A percentile compares a stretch with the other conserved stretches of the same genome.
These are phyloP conservation scores for Pseudocercospora ulei DNA, from an alignment of 2,329 filamentous ascomycete species.

Conservation along the genomic window DNA sequence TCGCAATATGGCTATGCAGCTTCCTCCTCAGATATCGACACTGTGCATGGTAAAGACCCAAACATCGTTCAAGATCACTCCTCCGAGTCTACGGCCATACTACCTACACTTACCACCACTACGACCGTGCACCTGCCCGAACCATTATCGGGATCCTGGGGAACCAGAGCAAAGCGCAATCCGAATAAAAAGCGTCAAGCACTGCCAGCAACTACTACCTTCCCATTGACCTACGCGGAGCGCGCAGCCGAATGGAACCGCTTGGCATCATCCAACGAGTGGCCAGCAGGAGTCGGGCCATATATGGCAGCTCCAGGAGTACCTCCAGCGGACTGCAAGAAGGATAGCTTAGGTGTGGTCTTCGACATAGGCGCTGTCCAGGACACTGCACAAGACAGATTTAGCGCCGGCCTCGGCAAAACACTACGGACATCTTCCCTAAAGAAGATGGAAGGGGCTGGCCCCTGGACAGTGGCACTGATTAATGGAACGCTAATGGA, in stretches of 20 bases:
- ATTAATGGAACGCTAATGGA: constrained; percentile 57
- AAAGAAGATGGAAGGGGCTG: too few relatives aligned
- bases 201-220: background rate
- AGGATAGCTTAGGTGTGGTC: background rate
- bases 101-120: too few relatives aligned
- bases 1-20: background rate
- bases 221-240: background rate
- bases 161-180: background rate
- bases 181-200: background rate
- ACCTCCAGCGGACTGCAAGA: background rate
- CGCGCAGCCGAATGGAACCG: background rate
- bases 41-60: too few relatives aligned
- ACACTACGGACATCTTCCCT: background rate
- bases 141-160: too few relatives aligned
- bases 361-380: background rate
- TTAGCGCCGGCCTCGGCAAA: too few relatives aligned
- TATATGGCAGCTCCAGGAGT: constrained; percentile 1
- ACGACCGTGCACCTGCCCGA: too few relatives aligned
- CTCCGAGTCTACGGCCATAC: too few relatives aligned
- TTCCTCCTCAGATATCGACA: too few relatives aligned
- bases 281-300: background rate
- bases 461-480: constrained; percentile 40
- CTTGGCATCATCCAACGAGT: background rate
- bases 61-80: too few relatives aligned
- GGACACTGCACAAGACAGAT: too few relatives aligned